These are phyloP conservation scores for Metarhizium anisopliae DNA, from an alignment of 2,329 filamentous ascomycete species.

Conservation along the genomic window DNA sequence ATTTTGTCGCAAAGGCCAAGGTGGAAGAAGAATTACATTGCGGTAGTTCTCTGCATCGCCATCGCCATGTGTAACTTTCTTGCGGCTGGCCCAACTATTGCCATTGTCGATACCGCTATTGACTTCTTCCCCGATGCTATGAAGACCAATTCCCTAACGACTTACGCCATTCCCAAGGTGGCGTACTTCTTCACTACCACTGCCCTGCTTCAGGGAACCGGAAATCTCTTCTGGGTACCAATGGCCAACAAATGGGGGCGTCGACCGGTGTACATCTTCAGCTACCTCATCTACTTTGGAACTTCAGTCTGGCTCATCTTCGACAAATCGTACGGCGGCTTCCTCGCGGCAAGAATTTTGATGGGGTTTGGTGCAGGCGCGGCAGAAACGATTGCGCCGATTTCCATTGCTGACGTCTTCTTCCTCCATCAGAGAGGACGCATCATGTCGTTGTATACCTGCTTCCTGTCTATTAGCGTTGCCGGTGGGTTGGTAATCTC, in stretches of 20 bases:
- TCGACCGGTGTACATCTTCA: slow-evolving; percentile 32
- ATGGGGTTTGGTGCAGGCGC: slow-evolving; percentile 45
- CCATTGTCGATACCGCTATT: slow-evolving; percentile 35
- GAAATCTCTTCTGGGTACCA: slow-evolving; percentile 38
- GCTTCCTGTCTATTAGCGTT: slow-evolving; percentile 32
- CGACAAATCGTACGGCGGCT: slow-evolving; percentile 29
- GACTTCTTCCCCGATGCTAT: slow-evolving; percentile 34
- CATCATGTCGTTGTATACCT: slow-evolving; percentile 38
- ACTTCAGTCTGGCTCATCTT: slow-evolving; percentile 34
- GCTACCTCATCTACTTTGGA: slow-evolving; percentile 33
- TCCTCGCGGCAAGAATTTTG: slow-evolving; percentile 37
- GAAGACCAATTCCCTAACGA: slow-evolving; percentile 17
- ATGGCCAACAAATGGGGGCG: slow-evolving; percentile 36
- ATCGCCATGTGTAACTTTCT: slow-evolving; percentile 50
- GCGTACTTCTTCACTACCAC: slow-evolving; percentile 46
- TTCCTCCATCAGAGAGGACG: slow-evolving; percentile 46
- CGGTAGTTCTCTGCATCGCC: slow-evolving; percentile 38
- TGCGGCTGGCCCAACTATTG: slow-evolving; percentile 44
- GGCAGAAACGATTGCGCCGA: slow-evolving; percentile 40
- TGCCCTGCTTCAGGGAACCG: slow-evolving; percentile 38
- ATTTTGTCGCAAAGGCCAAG: slow-evolving; percentile 23
- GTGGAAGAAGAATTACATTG: slow-evolving; percentile 40
- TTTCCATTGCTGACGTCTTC: slow-evolving; percentile 46
- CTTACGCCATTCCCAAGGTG: slow-evolving; percentile 29
- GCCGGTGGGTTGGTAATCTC: slow-evolving; percentile 33